Evolutionary conservation across 495 filamentous ascomycete genomes (phyloP).

Genomic region (Tuber calosporum): DNA sequence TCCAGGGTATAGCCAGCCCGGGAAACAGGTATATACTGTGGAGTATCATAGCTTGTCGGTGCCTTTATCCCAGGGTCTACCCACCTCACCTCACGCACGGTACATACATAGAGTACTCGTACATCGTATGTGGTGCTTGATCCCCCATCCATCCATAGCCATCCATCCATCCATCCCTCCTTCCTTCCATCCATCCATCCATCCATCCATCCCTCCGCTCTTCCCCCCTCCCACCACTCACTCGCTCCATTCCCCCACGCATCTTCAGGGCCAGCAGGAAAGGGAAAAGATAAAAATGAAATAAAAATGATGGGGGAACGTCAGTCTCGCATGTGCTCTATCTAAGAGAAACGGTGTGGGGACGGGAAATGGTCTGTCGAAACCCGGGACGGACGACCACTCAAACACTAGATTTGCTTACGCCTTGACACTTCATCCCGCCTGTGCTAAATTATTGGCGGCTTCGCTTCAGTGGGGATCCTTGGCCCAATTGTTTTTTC

Average conservation of each 20-base stretch:
- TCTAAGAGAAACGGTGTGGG: constrained; percentile 32
- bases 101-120: too few relatives aligned
- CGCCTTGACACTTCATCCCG: constrained; percentile 32
- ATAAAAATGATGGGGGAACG: constrained; percentile 32
- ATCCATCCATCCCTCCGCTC: neutral
- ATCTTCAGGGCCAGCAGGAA: constrained; percentile 22
- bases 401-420: constrained; percentile 34
- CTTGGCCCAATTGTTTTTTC: constrained; percentile 28
- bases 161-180: neutral
- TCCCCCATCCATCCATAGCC: neutral
- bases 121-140: constrained; percentile 10
- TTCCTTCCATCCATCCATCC: too few relatives aligned
- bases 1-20: constrained; percentile 22
- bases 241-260: constrained; percentile 14
- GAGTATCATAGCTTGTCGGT: constrained; percentile 25
- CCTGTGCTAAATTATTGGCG: constrained; percentile 37
- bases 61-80: constrained; percentile 36
- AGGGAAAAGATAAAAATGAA: too few relatives aligned
- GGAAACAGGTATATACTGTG: constrained; percentile 26
- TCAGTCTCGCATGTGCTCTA: constrained; percentile 32
- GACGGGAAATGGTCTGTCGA: constrained; percentile 38
- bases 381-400: constrained; percentile 38
- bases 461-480: constrained; percentile 37
- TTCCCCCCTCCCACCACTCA: constrained; percentile 5
- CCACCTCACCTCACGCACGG: constrained; percentile 26